These are phyloP conservation scores for Penicillium lividum DNA, from an alignment of 495 filamentous ascomycete species.

Conservation along the genomic window DNA sequence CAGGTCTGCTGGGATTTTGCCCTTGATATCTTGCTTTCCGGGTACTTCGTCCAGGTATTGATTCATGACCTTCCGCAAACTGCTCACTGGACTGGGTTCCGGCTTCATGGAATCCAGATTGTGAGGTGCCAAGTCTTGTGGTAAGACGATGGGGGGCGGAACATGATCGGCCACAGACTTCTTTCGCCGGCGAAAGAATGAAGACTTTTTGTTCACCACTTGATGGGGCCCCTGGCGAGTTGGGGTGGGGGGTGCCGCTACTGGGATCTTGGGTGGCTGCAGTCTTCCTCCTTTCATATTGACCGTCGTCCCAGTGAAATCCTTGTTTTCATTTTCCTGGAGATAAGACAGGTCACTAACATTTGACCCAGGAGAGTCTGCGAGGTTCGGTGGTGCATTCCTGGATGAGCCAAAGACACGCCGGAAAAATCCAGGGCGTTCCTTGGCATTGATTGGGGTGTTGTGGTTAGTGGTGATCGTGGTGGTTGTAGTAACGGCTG, in stretches of 20 bases:
- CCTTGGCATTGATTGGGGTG: slow-evolving; percentile 44
- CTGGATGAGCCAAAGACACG: slow-evolving; percentile 75
- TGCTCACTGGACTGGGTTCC: slow-evolving; percentile 77
- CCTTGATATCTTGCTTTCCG: slow-evolving; percentile 23
- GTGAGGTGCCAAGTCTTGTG: slow-evolving; percentile 33
- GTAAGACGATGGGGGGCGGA: slow-evolving; percentile 50
- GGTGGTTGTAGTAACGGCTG: slow-evolving; percentile 20
- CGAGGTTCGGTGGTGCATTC: slow-evolving; percentile 26
- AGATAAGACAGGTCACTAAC: slow-evolving; percentile 24
- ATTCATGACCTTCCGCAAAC: slow-evolving; percentile 86
- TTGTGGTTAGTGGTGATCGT: slow-evolving; percentile 11
- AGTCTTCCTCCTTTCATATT: slow-evolving; percentile 27
- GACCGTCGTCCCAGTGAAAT: slow-evolving; percentile 21
- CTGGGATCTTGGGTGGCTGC: slow-evolving; percentile 27
- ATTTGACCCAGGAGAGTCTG: slow-evolving; percentile 23
- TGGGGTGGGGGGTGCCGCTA: slow-evolving; percentile 30
- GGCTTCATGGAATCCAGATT: slow-evolving; percentile 36
- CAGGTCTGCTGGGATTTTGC: slow-evolving; percentile 24
- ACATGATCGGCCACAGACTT: slow-evolving; percentile 68
- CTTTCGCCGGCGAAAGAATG: slow-evolving; percentile 93
- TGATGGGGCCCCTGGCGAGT: slow-evolving; percentile 49
- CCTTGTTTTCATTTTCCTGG: slow-evolving; percentile 33
- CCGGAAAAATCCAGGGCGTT: slow-evolving; percentile 86
- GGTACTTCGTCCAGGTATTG: slow-evolving; percentile 62
- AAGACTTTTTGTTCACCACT: slow-evolving; percentile 82